These are phyloP conservation scores for Phytophthora ramorum DNA, from an alignment of 352 stramenopile species.

Conservation along the genomic window DNA sequence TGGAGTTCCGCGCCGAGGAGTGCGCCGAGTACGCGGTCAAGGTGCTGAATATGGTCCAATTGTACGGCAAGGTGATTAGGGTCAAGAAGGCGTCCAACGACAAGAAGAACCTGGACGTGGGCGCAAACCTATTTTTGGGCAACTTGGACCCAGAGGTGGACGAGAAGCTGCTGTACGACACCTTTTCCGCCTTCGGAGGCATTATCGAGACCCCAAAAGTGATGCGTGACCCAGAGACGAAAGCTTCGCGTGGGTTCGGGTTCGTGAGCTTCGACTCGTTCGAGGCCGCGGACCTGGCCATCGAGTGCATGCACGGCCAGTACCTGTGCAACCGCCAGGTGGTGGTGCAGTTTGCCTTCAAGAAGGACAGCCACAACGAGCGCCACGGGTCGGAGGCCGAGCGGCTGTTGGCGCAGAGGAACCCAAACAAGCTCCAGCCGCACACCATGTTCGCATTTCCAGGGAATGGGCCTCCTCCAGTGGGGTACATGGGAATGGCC, in stretches of 20 bases:
- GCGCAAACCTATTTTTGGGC: slow-evolving; percentile 99
- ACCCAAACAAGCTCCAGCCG: slow-evolving; percentile 82
- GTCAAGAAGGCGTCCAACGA: slow-evolving; percentile 97
- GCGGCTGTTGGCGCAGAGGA: slow-evolving; percentile 83
- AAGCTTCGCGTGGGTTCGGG: slow-evolving; percentile 94
- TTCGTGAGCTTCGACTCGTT: slow-evolving; percentile 99
- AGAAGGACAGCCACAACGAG: slow-evolving; percentile 96
- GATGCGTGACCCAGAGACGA: slow-evolving; percentile 94
- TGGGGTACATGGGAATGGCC: slow-evolving; percentile 43
- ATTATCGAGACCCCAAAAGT: slow-evolving; percentile 97
- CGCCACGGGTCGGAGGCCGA: slow-evolving; percentile 93
- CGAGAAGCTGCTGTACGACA: slow-evolving; percentile 99
- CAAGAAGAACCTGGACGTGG: slow-evolving; percentile 97
- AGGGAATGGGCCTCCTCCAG: not conserved
- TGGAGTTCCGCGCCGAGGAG: slow-evolving; percentile 98
- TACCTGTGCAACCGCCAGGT: slow-evolving; percentile 98
- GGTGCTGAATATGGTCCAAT: slow-evolving; percentile 99
- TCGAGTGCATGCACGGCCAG: slow-evolving; percentile 99
- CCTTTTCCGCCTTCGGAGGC: slow-evolving; percentile 98
- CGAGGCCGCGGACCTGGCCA: slow-evolving; percentile 97
- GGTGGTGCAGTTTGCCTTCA: slow-evolving; percentile 99
- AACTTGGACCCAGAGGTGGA: slow-evolving; percentile 97
- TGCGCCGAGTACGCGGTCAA: slow-evolving; percentile 99
- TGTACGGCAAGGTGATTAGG: slow-evolving; percentile 96
- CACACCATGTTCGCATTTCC: slow-evolving; percentile 82